A percentile compares a stretch with the other conserved stretches of the same genome.
These are phyloP conservation scores for Capsicum chinense DNA, from an alignment of 257 asterid species.

Conservation along the genomic window DNA sequence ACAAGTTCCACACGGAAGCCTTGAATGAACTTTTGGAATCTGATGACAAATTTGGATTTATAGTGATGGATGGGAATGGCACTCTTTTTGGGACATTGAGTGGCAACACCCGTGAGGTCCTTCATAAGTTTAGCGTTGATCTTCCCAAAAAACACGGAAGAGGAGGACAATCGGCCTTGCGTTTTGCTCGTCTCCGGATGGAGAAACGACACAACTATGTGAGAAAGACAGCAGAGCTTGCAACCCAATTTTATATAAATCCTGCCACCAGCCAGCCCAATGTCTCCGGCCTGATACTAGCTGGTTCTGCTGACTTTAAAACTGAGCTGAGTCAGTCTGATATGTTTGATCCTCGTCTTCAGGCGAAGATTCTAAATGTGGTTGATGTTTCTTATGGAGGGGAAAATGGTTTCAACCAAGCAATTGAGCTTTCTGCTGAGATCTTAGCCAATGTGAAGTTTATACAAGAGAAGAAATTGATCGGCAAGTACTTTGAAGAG, in stretches of 20 bases:
- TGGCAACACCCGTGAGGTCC: constrained; percentile 35
- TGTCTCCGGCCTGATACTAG: constrained; percentile 36
- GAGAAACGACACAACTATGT: constrained; percentile 37
- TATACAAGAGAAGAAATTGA: constrained; percentile 36
- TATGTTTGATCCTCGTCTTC: constrained; percentile 37
- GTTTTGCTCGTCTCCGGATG: constrained; percentile 38
- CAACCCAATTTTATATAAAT: constrained; percentile 31
- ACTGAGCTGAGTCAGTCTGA: constrained; percentile 37
- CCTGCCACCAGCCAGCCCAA: constrained; percentile 39
- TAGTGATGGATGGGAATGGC: constrained; percentile 39
- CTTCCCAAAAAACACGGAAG: constrained; percentile 38
- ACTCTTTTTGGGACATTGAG: constrained; percentile 37
- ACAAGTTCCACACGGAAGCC: constrained; percentile 38
- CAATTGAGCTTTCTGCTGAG: constrained; percentile 35
- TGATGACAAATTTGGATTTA: constrained; percentile 38
- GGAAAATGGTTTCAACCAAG: constrained; percentile 35
- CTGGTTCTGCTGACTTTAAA: constrained; percentile 37
- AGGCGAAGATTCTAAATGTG: constrained; percentile 34
- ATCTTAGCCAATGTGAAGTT: constrained; percentile 37
- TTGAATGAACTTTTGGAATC: constrained; percentile 35
- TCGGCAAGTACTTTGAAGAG: constrained; percentile 35
- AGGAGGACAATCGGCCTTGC: constrained; percentile 38
- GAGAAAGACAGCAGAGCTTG: constrained; percentile 35
- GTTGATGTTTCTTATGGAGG: constrained; percentile 36
- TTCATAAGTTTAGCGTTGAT: constrained; percentile 34